Evolutionary conservation across 805 yeast genomes (phyloP).

Genomic region (Millerozyma acaciae): DNA sequence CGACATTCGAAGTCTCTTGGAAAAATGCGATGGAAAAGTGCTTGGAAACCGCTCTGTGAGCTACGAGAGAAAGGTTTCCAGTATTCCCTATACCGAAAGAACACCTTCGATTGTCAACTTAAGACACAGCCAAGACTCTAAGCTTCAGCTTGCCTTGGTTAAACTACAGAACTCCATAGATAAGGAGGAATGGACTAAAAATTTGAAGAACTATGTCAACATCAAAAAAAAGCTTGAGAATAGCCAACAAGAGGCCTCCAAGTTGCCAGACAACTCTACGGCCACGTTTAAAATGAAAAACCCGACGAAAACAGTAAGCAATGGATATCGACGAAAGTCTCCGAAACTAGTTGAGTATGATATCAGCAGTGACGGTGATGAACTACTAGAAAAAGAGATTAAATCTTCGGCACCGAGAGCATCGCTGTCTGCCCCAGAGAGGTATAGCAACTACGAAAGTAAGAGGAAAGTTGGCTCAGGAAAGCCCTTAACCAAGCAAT

Average conservation of each 20-base stretch:
- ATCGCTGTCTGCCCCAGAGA: no score
- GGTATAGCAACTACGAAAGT: no score
- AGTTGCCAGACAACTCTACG: no score
- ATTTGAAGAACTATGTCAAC: constrained; percentile 14
- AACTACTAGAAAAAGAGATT: constrained; percentile 7
- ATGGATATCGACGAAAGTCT: neutral
- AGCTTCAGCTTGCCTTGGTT: constrained; percentile 18
- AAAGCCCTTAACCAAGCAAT: no score
- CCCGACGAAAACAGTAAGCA: neutral
- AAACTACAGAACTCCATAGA: constrained; percentile 25
- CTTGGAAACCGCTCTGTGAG: constrained; percentile 7
- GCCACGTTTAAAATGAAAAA: no score
- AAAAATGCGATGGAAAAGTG: constrained; percentile 21
- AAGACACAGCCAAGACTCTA: constrained; percentile 17
- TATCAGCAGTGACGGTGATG: constrained; percentile 9
- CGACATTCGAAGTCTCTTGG: constrained; percentile 53
- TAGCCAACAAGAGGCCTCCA: no score
- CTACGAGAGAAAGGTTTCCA: constrained; percentile 4
- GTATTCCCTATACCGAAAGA: constrained; percentile 14
- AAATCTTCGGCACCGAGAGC: constrained; percentile 1
- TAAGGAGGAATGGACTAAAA: constrained; percentile 23
- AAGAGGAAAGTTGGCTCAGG: no score
- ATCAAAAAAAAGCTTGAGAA: no score
- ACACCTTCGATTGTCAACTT: constrained; percentile 26
- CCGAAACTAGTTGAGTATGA: constrained; percentile 4